These are phyloP conservation scores for Bryoglossum gracile DNA, from an alignment of 495 filamentous ascomycete genomes.

Conservation along the genomic window DNA sequence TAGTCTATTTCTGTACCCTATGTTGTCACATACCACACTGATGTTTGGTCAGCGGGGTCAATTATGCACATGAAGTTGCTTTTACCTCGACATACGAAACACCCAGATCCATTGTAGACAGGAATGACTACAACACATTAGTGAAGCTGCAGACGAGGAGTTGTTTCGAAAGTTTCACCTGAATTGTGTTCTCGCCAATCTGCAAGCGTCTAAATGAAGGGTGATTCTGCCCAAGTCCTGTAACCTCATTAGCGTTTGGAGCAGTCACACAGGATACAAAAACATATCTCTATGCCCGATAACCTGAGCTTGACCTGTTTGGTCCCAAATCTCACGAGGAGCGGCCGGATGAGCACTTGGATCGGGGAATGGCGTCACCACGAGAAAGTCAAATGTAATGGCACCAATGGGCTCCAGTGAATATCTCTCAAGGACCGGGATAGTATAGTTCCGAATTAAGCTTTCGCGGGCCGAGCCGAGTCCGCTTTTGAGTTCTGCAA, in stretches of 20 bases:
- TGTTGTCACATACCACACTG: no score
- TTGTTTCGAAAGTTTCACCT: no score
- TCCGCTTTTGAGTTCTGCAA: slow-evolving; percentile 9
- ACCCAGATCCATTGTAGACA: slow-evolving; percentile 27
- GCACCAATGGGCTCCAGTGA: slow-evolving; percentile 27
- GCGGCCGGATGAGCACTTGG: slow-evolving; percentile 1
- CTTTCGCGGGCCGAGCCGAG: slow-evolving; percentile 26
- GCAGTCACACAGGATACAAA: not conserved
- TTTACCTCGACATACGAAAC: slow-evolving; percentile 33
- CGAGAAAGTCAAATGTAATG: slow-evolving; percentile 27
- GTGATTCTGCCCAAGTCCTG: slow-evolving; percentile 27
- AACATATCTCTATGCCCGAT: slow-evolving; percentile 29
- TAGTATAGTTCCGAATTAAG: slow-evolving; percentile 26
- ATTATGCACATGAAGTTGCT: no score
- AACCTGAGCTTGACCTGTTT: slow-evolving; percentile 7
- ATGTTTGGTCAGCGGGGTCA: no score
- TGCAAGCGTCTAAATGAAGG: slow-evolving; percentile 27
- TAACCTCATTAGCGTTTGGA: no score
- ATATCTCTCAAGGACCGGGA: slow-evolving; percentile 25
- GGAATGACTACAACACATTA: slow-evolving; percentile 25
- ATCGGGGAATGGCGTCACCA: slow-evolving; percentile 22
- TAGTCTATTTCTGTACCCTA: no score
- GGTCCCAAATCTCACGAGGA: not conserved
- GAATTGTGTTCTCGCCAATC: slow-evolving; percentile 33
- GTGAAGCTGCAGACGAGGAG: no score